Evolutionary conservation across 2,329 filamentous ascomycete genomes (phyloP), one percentile per base, ranked within the genome.

Genomic region (Penicillium freii): DNA sequence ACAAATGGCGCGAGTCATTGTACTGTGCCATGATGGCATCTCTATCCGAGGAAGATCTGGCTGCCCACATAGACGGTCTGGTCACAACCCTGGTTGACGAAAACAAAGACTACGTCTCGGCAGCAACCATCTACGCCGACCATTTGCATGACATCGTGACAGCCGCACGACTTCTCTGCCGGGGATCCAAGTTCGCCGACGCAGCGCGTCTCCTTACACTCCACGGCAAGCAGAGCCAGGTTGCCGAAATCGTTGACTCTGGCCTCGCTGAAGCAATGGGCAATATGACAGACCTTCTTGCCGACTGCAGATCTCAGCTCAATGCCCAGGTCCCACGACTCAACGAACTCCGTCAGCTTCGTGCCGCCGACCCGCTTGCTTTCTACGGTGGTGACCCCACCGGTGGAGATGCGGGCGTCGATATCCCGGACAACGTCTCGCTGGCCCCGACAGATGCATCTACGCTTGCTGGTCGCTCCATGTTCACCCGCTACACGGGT

Each of bases 401-500:
- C 5, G 80, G 80, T 6, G 51, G 81, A 66, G 33, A 83, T 76
- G 21, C 77, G 1, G 87, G 84, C 55, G 80, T 76, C 5, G 90
- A 96, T 64, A 82, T 96, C 1, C 94, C 93, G 0, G 94, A 99
- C 71, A 92, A 99, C 74, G 83, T 99, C 49, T 96, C 91, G 1
- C 81, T 99, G 2, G 94, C 94, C 0, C 89, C 92, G 0, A 96
- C 92, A 4, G 85, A 92, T 51, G 80, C 91, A 21, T 90, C 86
- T 59, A 97, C 93, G 0, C 85, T 86, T 43, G 81, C 78, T 1
- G 89, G 89, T 3, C 87, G 88, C n/a, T 92, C 89, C 29, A 84
- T 99, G 71, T 96, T 97, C 80, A 97, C 93, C 5, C 81, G 92
- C 21, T 97, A 97, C 76, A 96, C 92, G 0, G 88, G 90, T 59